Evolutionary conservation across 2,329 filamentous ascomycete genomes (phyloP), one percentile per base, ranked within the genome.

Genomic region (Pseudogymnoascus sp.): DNA sequence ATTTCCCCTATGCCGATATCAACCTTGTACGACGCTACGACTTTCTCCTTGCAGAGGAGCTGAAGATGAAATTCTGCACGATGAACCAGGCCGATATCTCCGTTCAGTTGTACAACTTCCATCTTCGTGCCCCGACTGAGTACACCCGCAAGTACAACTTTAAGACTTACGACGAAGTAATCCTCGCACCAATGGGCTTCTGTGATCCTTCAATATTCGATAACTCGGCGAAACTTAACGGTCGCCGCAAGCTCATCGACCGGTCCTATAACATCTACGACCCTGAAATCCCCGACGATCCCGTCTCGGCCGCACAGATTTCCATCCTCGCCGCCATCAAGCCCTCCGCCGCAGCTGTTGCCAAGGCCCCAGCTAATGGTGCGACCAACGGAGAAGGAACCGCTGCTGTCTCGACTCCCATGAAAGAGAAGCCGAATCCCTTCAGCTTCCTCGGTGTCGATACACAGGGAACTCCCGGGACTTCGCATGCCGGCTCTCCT

Each of bases 91-190:
- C 88, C 7, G 90, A 93, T 66, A 90, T 99, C 62, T 93, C 89
- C 11, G 92, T 96, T 4, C 91, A 96, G 75, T 82, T 91, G 3
- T 91, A 86, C 77, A 88, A 96, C 70, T 97, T 97, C 73, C 91
- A 97, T 74, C 83, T 99, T 15, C 88, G 95, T 29, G 90, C 90
- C 9, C 88, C 90, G 1, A 92, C 91, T 62, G 88, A 96, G 73
- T 88, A 95, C 61, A 99, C 95, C 1, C 84, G 88, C 67, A 97
- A 96, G 76, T 97, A 96, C 76, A 85, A 87, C 42, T 97, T 97
- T 82, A 97, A 97, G 80, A 93, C 90, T 0, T 99, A 97, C 72
- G 95, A 99, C 69, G 95, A 97, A 75, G 89, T 96, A 21, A 90
- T 96, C 69, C 82, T 99, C n/a, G 89, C 95, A 0, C 89, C 93